Conservation (phyloP, 108 stramenopile genomes). For the Pseudonitzschia delicatissima region DNA sequence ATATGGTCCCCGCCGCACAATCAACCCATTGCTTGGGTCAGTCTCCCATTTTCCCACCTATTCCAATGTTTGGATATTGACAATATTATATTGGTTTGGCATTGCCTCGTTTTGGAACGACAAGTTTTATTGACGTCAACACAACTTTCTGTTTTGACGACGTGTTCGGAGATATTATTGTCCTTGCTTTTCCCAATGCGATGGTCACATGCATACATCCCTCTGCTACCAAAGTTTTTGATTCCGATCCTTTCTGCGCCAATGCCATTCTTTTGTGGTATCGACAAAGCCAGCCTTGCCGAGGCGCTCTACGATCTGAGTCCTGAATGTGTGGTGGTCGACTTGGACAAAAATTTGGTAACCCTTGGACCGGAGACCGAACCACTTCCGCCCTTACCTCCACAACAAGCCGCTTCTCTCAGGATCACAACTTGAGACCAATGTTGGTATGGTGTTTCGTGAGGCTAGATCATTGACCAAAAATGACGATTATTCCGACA, state of each 20-base stretch:
- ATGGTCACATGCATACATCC: constrained; percentile 91
- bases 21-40: constrained; percentile 88
- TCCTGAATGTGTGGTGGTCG: constrained; percentile 78
- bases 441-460: constrained; percentile 70
- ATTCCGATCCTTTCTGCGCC: constrained; percentile 80
- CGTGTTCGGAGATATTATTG: constrained; percentile 80
- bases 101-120: constrained; percentile 78
- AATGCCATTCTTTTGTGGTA: constrained; percentile 83
- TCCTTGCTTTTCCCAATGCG: constrained; percentile 88
- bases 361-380: constrained; percentile 59
- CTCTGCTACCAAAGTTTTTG: constrained; percentile 74
- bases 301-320: constrained; percentile 69
- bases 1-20: constrained; percentile 88
- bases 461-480: constrained; percentile 63
- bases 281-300: constrained; percentile 77
- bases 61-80: constrained; percentile 86
- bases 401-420: constrained; percentile 42
- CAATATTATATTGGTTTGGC: constrained; percentile 77
- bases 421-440: constrained; percentile 48
- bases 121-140: constrained; percentile 86
- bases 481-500: constrained; percentile 69
- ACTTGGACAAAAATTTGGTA: constrained; percentile 78
- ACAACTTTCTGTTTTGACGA: constrained; percentile 80
- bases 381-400: constrained; percentile 67
- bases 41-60: constrained; percentile 75